Percentiles rank a stretch among this genome's conserved stretches.
Evolutionary conservation across 2,329 filamentous ascomycete genomes (phyloP).

Genomic region (Blumeriella jaapii): DNA sequence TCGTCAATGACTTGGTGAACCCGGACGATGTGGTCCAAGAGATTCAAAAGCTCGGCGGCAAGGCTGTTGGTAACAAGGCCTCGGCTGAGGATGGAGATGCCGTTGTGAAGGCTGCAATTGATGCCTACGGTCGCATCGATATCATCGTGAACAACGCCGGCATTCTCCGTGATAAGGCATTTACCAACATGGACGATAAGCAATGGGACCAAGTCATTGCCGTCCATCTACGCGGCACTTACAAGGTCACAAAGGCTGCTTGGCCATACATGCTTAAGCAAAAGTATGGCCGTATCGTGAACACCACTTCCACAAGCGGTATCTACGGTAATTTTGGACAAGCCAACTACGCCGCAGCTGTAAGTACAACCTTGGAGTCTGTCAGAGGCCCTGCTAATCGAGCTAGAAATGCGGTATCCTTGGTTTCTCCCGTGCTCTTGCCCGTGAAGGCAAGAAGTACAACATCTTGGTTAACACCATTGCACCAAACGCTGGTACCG

Average conservation of each 20-base stretch:
- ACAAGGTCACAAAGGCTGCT: slow-evolving; percentile 92
- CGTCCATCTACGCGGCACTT: slow-evolving; percentile 88
- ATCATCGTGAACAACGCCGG: slow-evolving; percentile 97
- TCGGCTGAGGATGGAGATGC: slow-evolving; percentile 86
- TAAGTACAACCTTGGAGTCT: slow-evolving; percentile 37
- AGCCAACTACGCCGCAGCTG: slow-evolving; percentile 88
- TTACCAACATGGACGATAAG: slow-evolving; percentile 92
- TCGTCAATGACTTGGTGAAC: slow-evolving; percentile 93
- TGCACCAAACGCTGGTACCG: slow-evolving; percentile 90
- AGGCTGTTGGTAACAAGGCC: slow-evolving; percentile 86
- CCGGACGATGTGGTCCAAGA: slow-evolving; percentile 85
- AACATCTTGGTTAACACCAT: slow-evolving; percentile 99
- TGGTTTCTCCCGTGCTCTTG: slow-evolving; percentile 86
- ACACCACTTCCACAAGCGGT: slow-evolving; percentile 92
- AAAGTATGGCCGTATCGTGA: slow-evolving; percentile 93
- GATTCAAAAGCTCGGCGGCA: slow-evolving; percentile 79
- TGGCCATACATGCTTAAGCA: slow-evolving; percentile 98
- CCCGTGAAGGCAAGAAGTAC: slow-evolving; percentile 88
- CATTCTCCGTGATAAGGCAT: slow-evolving; percentile 95
- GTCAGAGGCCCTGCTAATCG: slow-evolving; percentile 21
- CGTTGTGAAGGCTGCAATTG: slow-evolving; percentile 87
- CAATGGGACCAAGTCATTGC: slow-evolving; percentile 88
- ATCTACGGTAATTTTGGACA: slow-evolving; percentile 99
- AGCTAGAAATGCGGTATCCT: slow-evolving; percentile 77
- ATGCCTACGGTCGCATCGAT: slow-evolving; percentile 86